Conservation (phyloP, 306 rosid genomes). For the Argentina anserina region DNA sequence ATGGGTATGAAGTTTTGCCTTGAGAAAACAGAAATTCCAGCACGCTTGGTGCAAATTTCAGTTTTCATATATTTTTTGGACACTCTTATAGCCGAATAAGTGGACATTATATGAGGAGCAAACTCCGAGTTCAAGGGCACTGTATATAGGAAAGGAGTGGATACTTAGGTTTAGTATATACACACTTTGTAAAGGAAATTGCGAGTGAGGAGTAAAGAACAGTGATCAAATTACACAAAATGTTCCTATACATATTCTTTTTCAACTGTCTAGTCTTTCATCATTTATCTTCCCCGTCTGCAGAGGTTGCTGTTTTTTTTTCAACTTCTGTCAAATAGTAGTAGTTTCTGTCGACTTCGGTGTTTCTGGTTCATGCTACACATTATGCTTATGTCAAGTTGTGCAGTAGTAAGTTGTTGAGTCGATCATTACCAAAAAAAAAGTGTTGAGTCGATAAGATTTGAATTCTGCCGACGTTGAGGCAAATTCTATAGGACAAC, state of each 20-base stretch:
- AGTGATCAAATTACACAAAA: slow-evolving; percentile 28
- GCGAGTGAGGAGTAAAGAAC: slow-evolving; percentile 43
- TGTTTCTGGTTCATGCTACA: neutral
- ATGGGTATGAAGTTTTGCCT: slow-evolving; percentile 77
- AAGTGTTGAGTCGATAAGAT: no score
- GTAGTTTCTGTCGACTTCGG: neutral
- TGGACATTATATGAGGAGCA: slow-evolving; percentile 45
- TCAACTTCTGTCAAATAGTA: neutral
- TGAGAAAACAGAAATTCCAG: slow-evolving; percentile 22
- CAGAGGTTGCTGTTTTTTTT: neutral
- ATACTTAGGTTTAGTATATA: slow-evolving; percentile 51
- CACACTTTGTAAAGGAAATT: slow-evolving; percentile 55
- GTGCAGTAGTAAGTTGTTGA: no score
- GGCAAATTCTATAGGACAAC: no score
- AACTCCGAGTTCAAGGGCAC: slow-evolving; percentile 48
- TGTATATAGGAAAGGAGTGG: slow-evolving; percentile 77
- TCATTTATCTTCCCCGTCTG: neutral
- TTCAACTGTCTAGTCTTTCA: neutral
- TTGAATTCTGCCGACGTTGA: no score
- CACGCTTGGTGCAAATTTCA: slow-evolving; percentile 28
- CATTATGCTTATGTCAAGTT: neutral
- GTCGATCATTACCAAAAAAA: no score
- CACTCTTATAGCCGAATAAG: slow-evolving; percentile 45
- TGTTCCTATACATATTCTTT: slow-evolving; percentile 25
- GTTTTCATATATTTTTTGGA: slow-evolving; percentile 50